Percentiles rank a stretch among this genome's conserved stretches.
Evolutionary conservation across 1,284 basidiomycete species (phyloP).

Genomic region (Apiotrichum siamense): DNA sequence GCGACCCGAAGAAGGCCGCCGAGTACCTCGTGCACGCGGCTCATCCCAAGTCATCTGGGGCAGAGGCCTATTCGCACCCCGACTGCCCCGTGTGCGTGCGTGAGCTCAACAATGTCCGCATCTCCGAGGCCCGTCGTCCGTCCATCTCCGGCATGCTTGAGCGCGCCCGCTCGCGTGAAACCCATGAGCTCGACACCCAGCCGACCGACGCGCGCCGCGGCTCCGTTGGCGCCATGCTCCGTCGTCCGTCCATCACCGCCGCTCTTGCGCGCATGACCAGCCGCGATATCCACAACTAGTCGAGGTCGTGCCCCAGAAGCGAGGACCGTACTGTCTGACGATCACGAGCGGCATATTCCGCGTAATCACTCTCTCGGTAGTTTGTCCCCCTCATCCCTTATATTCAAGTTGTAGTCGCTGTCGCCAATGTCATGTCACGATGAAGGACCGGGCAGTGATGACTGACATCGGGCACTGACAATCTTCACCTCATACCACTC

Average conservation of each 20-base stretch:
- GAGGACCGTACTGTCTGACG: too few relatives aligned
- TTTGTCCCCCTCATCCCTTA: background rate
- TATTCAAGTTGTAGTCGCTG: background rate
- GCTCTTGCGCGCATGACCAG: conserved; percentile 11
- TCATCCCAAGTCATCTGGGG: conserved; percentile 20
- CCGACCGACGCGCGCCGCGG: conserved; percentile 6
- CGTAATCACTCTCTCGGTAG: too few relatives aligned
- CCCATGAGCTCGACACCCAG: background rate
- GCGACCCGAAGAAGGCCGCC: conserved; percentile 8
- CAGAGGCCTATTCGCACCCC: conserved; percentile 41
- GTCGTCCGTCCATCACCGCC: conserved; percentile 8
- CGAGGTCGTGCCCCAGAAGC: background rate
- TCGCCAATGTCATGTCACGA: background rate
- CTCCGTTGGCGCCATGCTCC: conserved; percentile 14
- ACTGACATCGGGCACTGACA: background rate
- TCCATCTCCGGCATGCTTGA: conserved; percentile 6
- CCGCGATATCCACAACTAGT: conserved; percentile 5
- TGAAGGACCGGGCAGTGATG: too few relatives aligned
- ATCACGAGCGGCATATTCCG: too few relatives aligned
- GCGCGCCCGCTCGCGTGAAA: conserved; percentile 7
- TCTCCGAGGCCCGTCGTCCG: conserved; percentile 9
- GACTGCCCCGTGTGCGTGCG: conserved; percentile 19
- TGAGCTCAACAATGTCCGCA: conserved; percentile 10
- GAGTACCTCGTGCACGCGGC: conserved; percentile 17
- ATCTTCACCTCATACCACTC: too few relatives aligned